Conservation (phyloP, 1,284 basidiomycete genomes). For the Erythrobasidium hasegawianum region DNA sequence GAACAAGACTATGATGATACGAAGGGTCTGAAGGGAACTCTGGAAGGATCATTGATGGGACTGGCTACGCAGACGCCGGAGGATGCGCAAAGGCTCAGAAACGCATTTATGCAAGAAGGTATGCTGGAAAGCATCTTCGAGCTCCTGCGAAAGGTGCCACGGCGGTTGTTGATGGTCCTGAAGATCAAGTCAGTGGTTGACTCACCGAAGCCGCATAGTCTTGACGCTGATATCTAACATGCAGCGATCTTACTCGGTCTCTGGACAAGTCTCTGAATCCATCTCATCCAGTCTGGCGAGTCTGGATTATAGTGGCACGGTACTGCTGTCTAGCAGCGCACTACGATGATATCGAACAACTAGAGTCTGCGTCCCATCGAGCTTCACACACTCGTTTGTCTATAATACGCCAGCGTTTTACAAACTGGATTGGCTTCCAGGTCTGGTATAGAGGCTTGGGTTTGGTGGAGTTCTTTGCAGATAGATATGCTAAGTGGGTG, state of each 20-base stretch:
- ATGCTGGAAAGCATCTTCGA: constrained; percentile 77
- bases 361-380: constrained; percentile 54
- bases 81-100: constrained; percentile 72
- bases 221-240: neutral
- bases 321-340: constrained; percentile 83
- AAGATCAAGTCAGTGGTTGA: constrained; percentile 53
- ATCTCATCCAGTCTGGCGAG: constrained; percentile 60
- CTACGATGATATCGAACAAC: constrained; percentile 63
- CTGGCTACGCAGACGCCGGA: constrained; percentile 62
- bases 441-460: constrained; percentile 37
- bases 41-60: constrained; percentile 64
- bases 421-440: constrained; percentile 39
- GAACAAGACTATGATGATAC: constrained; percentile 37
- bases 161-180: constrained; percentile 70
- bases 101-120: constrained; percentile 71
- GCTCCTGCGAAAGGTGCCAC: constrained; percentile 70
- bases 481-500: constrained; percentile 23
- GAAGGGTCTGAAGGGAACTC: constrained; percentile 48
- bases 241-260: constrained; percentile 52
- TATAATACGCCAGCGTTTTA: constrained; percentile 22
- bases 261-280: constrained; percentile 56
- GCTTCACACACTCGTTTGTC: constrained; percentile 18
- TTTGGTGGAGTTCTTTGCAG: constrained; percentile 23
- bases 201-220: too few species aligned
- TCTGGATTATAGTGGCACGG: constrained; percentile 87